Base-by-base conservation (phyloP, 371 early-diverging fungal species). In the Batkoa obscura region DNA sequence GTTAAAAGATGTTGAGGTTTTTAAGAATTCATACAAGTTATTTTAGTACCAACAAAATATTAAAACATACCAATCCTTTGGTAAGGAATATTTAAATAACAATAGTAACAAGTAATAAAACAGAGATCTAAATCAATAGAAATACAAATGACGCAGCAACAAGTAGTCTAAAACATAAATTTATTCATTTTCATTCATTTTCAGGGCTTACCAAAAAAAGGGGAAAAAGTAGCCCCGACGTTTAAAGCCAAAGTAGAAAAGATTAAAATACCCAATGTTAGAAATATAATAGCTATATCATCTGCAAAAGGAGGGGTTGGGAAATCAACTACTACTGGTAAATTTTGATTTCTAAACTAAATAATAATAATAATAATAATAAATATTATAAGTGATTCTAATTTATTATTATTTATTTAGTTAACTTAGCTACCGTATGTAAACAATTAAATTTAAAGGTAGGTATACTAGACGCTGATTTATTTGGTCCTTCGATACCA, bases 271-370 rank as follows among this genome's bases (percentile, higher is more conserved):
- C 68, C 66, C 17, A 78, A 78, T 32, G 83, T 84, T 8, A 79
- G 78, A 60, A 68, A 78, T 17, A 74, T 84, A 5, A 71, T 89
- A 43, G 84, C 83, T n/a, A 84, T 89, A 0, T 81, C 85, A 13
- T 88, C 88, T 5, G 90, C 87, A 10, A 90, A 90, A 61, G 90
- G 90, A 6, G 90, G 90, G 33, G 90, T 89, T 4, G 92, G 92
- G 13, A 91, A 91, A 62, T 85, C 86, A 0, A 89, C 90, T 0
- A 80, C 84, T 15, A 74, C 88, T 55, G 88, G 87, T 84, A 72
- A 50, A 37, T 9, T 8, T 0, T 6, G 50, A 15, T 1, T 23
- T 12, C 1, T 34, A 5, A 9, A 30, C 10, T 31, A 33, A 53
- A 15, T 5, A 12, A 30, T 15, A 45, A 8, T 34, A 34, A 50